Evolutionary conservation across 2,329 filamentous ascomycete species (phyloP), one percentile per base, ranked within the genome.

Genomic region (Coniochaeta sp.): DNA sequence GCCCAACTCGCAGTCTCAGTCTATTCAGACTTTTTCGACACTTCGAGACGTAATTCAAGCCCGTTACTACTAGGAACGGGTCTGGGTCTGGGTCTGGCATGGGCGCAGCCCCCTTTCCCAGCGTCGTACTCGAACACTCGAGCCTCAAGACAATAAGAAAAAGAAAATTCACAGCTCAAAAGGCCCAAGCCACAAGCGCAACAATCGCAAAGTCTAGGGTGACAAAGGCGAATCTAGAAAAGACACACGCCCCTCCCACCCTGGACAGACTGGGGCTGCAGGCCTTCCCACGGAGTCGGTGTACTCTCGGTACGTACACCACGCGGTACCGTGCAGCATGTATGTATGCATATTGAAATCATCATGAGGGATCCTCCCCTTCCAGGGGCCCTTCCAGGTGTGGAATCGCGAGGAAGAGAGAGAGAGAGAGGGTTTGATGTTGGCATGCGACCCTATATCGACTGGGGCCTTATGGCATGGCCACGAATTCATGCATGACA

Each of bases 401-500:
- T 24, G 42, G 12, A 55, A 55, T 55, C 30, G 50, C 12, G 30
- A 55, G 30, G 28, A 55, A 38, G n/a, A 36, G 30, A 40, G n/a
- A 55, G 16, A 38, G n/a, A 36, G 30, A 40, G n/a, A 55, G 16
- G 17, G 54, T 24, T n/a, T 38, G 54, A 55, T 55, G 68, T 68
- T 72, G 70, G 67, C 68, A 71, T 70, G 69, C 69, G 66, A 72
- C 70, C 68, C 47, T 52, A 30, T 71, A 71, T 70, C 67, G 68
- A 72, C 71, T 68, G 67, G 70, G 69, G 69, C 68, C 67, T 69
- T 64, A 71, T 70, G 70, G 67, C 71, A 73, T 71, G 69, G 72
- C 74, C 74, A 78, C 76, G 74, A 75, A 75, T 72, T 72, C 75
- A 72, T 79, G 77, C 77, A 78, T 77, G 69, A 71, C 47, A 62